Conservation (phyloP, 495 filamentous ascomycete genomes). For the Xylaria palmicola region DNA sequence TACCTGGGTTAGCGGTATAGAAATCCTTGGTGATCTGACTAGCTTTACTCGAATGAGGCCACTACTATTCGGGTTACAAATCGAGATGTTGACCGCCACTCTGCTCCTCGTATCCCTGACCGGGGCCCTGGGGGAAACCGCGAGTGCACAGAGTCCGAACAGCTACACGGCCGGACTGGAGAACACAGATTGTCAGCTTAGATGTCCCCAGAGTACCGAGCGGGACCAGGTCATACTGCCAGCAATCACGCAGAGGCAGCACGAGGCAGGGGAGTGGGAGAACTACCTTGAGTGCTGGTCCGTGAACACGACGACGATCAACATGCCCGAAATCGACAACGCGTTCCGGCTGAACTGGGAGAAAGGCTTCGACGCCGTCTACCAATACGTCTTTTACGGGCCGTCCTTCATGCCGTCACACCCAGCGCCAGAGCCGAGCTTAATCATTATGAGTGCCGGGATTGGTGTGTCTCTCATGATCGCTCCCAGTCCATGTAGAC, state of each 20-base stretch:
- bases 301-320: background rate
- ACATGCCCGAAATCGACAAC: conserved; percentile 1
- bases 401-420: background rate
- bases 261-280: background rate
- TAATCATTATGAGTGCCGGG: conserved; percentile 2
- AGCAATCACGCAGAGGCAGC: background rate
- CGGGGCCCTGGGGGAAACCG: background rate
- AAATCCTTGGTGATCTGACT: background rate
- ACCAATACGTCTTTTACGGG: background rate
- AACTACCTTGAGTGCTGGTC: conserved; percentile 1
- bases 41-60: background rate
- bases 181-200: background rate
- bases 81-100: background rate
- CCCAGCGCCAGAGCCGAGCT: background rate
- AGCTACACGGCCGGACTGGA: background rate
- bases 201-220: background rate
- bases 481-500: background rate
- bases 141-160: background rate
- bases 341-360: background rate
- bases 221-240: background rate
- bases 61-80: no score
- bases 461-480: background rate
- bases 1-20: background rate
- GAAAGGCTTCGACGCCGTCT: background rate
- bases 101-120: background rate